These are phyloP conservation scores for Setaria viridis DNA, from an alignment of 202 grass and related monocot species.

Conservation along the genomic window DNA sequence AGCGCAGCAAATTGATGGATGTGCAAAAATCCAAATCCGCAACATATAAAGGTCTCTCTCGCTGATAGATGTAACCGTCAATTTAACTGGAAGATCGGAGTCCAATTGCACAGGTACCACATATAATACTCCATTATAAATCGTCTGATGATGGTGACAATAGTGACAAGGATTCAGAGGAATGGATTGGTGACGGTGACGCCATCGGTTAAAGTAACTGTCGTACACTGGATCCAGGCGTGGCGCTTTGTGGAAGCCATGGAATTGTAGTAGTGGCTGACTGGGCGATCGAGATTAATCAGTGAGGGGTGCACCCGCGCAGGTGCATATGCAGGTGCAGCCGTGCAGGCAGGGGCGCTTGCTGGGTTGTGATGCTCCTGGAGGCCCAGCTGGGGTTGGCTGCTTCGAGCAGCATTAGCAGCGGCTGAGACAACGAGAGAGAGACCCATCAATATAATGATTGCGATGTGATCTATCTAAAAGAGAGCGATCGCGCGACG, in stretches of 20 bases:
- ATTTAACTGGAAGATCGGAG: neutral
- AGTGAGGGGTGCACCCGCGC: neutral
- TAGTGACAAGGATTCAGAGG: neutral
- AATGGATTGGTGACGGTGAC: neutral
- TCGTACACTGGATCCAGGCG: constrained; percentile 5
- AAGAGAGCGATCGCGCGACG: neutral
- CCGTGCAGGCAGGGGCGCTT: neutral
- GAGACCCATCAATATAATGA: neutral
- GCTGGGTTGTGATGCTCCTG: neutral
- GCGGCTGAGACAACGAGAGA: neutral
- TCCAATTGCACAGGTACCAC: neutral
- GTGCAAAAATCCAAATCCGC: neutral
- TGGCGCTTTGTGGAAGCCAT: neutral
- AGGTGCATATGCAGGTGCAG: neutral
- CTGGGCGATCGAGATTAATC: neutral
- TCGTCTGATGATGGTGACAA: neutral
- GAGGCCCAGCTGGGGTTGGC: neutral
- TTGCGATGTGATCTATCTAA: constrained; percentile 4
- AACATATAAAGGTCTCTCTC: neutral
- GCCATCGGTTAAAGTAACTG: neutral
- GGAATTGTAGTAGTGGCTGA: constrained; percentile 1
- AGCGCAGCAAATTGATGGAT: neutral
- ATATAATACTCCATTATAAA: neutral
- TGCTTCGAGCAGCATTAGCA: neutral
- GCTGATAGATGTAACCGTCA: no score